Base-by-base conservation (phyloP, 2,329 filamentous ascomycete species). In the Byssochlamys sp. region DNA sequence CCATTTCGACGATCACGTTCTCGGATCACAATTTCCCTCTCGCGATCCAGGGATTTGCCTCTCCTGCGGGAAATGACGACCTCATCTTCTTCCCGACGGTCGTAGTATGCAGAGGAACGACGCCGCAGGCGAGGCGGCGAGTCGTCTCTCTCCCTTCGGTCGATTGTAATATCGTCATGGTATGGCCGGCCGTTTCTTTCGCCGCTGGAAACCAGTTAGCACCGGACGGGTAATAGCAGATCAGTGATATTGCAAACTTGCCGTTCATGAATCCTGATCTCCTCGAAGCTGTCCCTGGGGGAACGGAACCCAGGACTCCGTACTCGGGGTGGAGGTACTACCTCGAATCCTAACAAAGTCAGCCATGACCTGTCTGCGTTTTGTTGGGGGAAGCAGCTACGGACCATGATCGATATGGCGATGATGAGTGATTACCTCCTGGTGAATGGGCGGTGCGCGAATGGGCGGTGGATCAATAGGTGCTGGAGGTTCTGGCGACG, bases 351-450 rank as follows among this genome's bases (percentile, higher is more conserved):
- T 72, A 52, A 31, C 9, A 1, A n/a, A 48, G 14, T 31, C 28
- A 24, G 51, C 61, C 49, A 5, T 27, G 2, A 58, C 19, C 35
- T 14, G 4, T 29, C 25, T 9, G 48, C 4, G 24, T 27, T 31
- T 12, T 10, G 14, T 14, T 35, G 9, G 4, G 4, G 27, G 10
- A 24, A 39, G 6, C 28, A 73, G n/a, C 6, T 5, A 49, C 64
- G 56, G 63, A 90, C 89, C 91, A 74, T 95, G 90, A 68, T 95
- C 89, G 65, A 95, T 87, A 68, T 92, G 88, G 58, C 86, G 83
- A 70, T 94, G 92, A 73, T 94, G 89, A 0, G 90, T 95, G 63
- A 95, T 91, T 58, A 95, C 85, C 69, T 96, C 89, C 67, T 92
- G 85, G 73, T 92, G 89, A 64, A 95, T 90, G 0, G 87, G 88